Base-by-base conservation (phyloP, 1,139 yeast species). In the Pneumocystis wakefieldiae region DNA sequence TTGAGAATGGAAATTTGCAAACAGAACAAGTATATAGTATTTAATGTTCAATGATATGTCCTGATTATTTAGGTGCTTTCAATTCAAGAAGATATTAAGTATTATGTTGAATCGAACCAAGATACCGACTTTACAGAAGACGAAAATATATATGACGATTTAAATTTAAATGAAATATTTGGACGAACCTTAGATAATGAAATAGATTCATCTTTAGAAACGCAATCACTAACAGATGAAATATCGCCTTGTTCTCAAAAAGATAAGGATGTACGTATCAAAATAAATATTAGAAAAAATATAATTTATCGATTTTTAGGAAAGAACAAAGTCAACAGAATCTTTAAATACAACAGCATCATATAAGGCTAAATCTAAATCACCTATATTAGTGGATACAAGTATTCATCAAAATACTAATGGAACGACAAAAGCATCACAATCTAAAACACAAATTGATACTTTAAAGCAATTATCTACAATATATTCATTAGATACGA, bases 121-220 rank as follows among this genome's bases (percentile, higher is more conserved):
- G 97, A 90, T 65, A 95, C 85, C n/a, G 96, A 91, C 71, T 94
- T 90, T 73, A 87, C 92, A 32, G 97, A 92, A 71, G 96, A 92
- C 73, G 97, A 92, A 70, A 92, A 90, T 42, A 83, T 92, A 67
- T 92, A 92, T 73, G 97, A 92, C 69, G 90, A 84, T 65, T 80
- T 92, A 68, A 92, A 87, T 63, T 80, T 89, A 62, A 89, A 83
- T 64, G 89, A 85, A 48, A 48, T 48, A 48, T 48, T 48, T 48
- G 55, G 55, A 57, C 86, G 58, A 53, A 57, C 28, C 14, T 39
- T 61, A 4, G 60, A 59, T 19, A 63, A 63, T 19, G 66, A 62
- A 14, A 71, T 70, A 24, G 68, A 68, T 61, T 69, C 65, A 48
- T 53, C 24, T 61, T 24, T 48, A 12, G 55, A 48, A 24, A 48